Evolutionary conservation across 129 eudicot genomes (phyloP), one percentile per base, ranked within the genome.

Genomic region (Sambucus nigra): DNA sequence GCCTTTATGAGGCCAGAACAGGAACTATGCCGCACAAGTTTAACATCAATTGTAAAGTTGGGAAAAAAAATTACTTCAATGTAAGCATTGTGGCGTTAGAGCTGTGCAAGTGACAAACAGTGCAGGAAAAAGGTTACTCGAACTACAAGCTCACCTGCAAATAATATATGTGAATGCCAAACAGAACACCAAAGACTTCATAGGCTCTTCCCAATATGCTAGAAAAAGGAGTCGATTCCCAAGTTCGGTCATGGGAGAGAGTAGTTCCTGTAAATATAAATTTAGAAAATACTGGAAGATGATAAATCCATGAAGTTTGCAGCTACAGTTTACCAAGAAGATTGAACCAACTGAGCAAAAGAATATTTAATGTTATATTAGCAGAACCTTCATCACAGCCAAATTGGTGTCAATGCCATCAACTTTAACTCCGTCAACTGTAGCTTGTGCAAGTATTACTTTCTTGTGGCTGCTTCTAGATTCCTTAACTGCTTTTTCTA

Each of bases 401-500:
- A 89, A 66, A 49, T 89, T 89, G 61, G 97, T 89, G 63, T 89
- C 97, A 26, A 89, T 70, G 26, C 97, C 97, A 48, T 89, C 94
- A 51, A 89, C 93, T 79, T 84, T 89, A 59, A 84, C 97, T 59
- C 95, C 97, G 74, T 84, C 88, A 59, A 89, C 93, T 12, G 97
- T 73, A 61, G 94, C 93, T 76, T 81, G 88, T 21, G 97, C 97
- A 49, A 67, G 69, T 46, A 81, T 88, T 68, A 81, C 93, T 52
- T 73, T 89, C 57, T 73, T 81, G 53, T 84, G 76, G 73, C 69
- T 81, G 64, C 79, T 84, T 79, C 83, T 78, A 52, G 88, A 80
- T 73, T 81, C 94, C 69, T 73, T 73, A 41, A 89, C 83, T 24
- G 79, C 88, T 67, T 81, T 89, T 63, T 81, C 95, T 46, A 89